Base-by-base conservation (phyloP, 305 asterid genomes). In the Solanum hybrid region DNA sequence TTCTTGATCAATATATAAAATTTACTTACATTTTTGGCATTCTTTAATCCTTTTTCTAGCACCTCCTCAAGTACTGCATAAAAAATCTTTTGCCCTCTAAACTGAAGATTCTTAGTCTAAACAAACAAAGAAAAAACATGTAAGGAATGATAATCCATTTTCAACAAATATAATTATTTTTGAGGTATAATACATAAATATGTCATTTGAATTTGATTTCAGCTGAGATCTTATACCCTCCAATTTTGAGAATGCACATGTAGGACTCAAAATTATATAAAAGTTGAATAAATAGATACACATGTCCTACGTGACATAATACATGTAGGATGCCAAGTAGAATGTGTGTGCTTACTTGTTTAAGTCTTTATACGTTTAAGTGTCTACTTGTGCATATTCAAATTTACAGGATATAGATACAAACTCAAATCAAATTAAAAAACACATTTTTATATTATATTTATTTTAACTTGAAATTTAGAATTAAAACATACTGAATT, bases 11-110 rank as follows among this genome's bases (percentile, higher is more conserved):
- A 45, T 45, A 45, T 41, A 78, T 33, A 33, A 7, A 32, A 22
- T 33, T 34, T 11, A 79, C 85, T 22, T 93, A 96, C 98, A 87
- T 93, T 93, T 57, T 92, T 86, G 41, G 98, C 97, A 80, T 92
- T 90, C 77, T 87, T 91, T 96, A 96, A 91, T 92, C 98, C 98
- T 91, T 95, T 96, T 26, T 92, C 94, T 33, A 94, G 79, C 65
- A 96, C 36, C 86, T 96, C 98, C 78, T 93, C 95, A 87, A 96
- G 90, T 29, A 96, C 90, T 17, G 92, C 94, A 37, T 79, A 72
- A 88, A 93, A 94, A 45, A 95, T 90, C 90, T 96, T 90, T 76
- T 93, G 93, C 6, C 85, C 85, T 79, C 85, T 79, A 22, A 79
- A 79, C 12, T 79, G 85, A 22, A 79, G 85, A 17, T 95, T 94